Base-by-base conservation (phyloP, 306 rosid species). In the Casuarina equisetifolia region DNA sequence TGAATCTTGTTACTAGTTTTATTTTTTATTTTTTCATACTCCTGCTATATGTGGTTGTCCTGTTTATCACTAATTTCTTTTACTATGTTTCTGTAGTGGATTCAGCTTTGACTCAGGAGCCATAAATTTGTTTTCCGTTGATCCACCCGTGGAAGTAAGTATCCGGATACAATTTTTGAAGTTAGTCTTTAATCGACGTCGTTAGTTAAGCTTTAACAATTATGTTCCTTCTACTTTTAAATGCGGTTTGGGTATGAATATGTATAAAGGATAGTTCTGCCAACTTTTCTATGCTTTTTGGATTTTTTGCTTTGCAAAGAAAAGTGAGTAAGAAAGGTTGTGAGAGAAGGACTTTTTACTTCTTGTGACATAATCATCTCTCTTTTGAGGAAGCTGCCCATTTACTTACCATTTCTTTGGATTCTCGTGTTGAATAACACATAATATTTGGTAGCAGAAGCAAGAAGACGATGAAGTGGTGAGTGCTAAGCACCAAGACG, bases 111-210 rank as follows among this genome's bases (percentile, higher is more conserved):
- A 89, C 69, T 39, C 88, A 9, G 91, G 19, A 74, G 97, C 93
- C 80, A 92, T 96, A 86, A 88, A 88, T 82, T 89, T 96, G 94
- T 92, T 91, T 83, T 88, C 92, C 13, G 85, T 83, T 72, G 91
- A 89, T 84, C 86, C 84, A 68, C 85, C 86, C 35, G 48, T 86
- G 17, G 92, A 86, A 79, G 99, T 92, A 91, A 74, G 92, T 82
- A 54, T 75, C 82, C 74, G 72, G 63, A 43, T 36, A 19, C 42
- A 53, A 70, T 64, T 77, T 46, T 40, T 39, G 61, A 62, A 63
- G 40, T 4, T 43, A n/a, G 39, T 16, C 36, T 42, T 53, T 7
- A 46, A 35, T 50, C 38, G 19, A 39, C 62, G 17, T 38, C 5
- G 74, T 25, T 63, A 6, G 11, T 67, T 12, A 9, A 9, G 50